These are phyloP conservation scores for Hygrocybe punicea DNA, from an alignment of 768 basidiomycete species.

Conservation along the genomic window DNA sequence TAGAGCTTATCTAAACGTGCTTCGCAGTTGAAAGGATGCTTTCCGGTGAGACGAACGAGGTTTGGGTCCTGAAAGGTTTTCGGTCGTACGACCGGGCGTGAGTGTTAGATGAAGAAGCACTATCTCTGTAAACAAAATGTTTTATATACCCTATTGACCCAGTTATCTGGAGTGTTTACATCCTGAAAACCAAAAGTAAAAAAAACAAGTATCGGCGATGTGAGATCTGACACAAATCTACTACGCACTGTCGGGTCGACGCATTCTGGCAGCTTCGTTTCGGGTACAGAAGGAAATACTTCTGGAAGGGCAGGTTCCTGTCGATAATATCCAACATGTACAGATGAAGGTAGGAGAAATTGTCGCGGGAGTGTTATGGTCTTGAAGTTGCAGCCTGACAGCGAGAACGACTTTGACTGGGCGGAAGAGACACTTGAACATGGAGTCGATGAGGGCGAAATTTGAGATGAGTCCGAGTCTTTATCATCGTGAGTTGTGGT, in stretches of 20 bases:
- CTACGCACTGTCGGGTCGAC: background rate
- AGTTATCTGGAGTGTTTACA: slow-evolving; percentile 23
- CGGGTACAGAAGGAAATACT: background rate
- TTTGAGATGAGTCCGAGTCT: no score
- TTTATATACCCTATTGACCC: slow-evolving; percentile 10
- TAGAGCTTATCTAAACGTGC: slow-evolving; percentile 45
- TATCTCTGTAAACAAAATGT: background rate
- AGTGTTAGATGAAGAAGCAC: background rate
- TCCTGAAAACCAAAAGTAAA: slow-evolving; percentile 4
- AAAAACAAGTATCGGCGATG: background rate
- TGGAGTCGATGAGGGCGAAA: no score
- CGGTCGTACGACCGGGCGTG: background rate
- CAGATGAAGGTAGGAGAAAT: background rate
- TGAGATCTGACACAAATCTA: slow-evolving; percentile 8
- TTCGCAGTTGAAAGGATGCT: slow-evolving; percentile 63
- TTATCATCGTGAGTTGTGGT: no score
- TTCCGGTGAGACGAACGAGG: slow-evolving; percentile 52
- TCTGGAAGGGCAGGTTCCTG: background rate
- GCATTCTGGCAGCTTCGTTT: background rate
- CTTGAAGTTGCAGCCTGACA: background rate
- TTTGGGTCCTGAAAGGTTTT: slow-evolving; percentile 19
- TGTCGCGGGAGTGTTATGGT: background rate
- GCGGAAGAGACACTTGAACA: no score
- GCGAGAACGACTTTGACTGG: no score
- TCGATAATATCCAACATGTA: background rate